Base-by-base conservation (phyloP, 768 basidiomycete species). In the Tylopilus felleus region DNA sequence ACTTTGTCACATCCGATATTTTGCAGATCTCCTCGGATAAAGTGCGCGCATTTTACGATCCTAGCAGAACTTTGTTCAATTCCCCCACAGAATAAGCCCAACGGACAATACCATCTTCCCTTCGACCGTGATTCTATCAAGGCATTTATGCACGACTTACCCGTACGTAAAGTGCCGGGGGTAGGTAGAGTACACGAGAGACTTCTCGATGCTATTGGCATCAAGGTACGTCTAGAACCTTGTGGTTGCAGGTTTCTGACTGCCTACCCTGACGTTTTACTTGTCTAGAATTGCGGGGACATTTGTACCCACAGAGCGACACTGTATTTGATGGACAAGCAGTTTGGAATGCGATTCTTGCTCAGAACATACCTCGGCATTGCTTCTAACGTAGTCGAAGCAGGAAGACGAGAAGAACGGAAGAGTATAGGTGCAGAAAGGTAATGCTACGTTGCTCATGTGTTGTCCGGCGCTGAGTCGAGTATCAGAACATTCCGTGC, bases 381-480 rank as follows among this genome's bases (percentile, higher is more conserved):
- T 36, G 85, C 88, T 2, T 90, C 87, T 1, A 98, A 93, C 60
- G 71, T 80, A 12, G 93, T 98, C 27, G 75, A 85, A 52, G 86
- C 93, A 5, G 75, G 82, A 43, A 77, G 77, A 56, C 76, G 96
- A 57, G 89, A 92, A 56, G 92, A 93, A 61, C 76, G 88, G 46
- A 98, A 95, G 74, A 93, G 91, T 56, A 91, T 98, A 33, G 96
- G 97, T 1, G 83, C 87, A 28, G 97, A 99, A 75, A 76, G 90
- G 90, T 91, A 61, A 47, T 56, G 17, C 23, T 16, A 0, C 17
- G 1, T 42, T 41, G 3, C 27, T 29, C 19, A 22, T 16, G n/a
- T 22, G 17, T 14, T 40, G 19, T 46, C 44, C 12, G 48, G n/a
- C 6, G 33, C 36, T 53, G 19, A 53, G 28, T 47, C 8, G 33